phyloP scores from a whole-genome alignment of 202 grass and related monocot genomes.

The Setaria viridis region DNA sequence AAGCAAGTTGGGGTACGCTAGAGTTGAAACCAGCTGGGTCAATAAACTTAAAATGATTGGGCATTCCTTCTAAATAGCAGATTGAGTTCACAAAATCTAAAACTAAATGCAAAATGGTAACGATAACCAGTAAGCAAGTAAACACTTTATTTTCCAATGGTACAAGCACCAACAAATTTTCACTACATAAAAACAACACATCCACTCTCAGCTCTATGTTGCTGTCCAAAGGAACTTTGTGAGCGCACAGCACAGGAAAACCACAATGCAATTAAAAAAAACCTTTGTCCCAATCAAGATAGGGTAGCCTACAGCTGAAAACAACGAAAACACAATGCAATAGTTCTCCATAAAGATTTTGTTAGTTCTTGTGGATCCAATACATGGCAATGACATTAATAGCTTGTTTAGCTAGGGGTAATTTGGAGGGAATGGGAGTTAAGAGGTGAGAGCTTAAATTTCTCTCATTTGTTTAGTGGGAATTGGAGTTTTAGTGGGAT shows the following conservation, averaged over 20 bases:
- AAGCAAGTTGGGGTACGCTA: background rate
- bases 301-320: background rate
- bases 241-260: constrained; percentile 21
- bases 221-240: background rate
- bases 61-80: background rate
- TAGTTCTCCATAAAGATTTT: constrained; percentile 25
- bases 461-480: no score
- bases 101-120: constrained; percentile 22
- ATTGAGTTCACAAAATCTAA: constrained; percentile 8
- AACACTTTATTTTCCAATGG: constrained; percentile 25
- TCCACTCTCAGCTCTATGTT: background rate
- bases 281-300: background rate
- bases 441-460: no score
- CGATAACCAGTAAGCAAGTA: constrained; percentile 23
- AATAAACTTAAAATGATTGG: background rate
- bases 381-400: background rate
- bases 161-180: constrained; percentile 11
- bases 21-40: background rate
- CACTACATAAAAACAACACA: background rate
- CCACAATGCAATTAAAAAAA: background rate
- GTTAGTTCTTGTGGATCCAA: background rate
- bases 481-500: no score
- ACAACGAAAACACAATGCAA: background rate
- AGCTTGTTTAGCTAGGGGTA: no score
- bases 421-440: no score